Evolutionary conservation across 1,139 yeast genomes (phyloP), one percentile per base, ranked within the genome.

Genomic region (Pichia terricola): DNA sequence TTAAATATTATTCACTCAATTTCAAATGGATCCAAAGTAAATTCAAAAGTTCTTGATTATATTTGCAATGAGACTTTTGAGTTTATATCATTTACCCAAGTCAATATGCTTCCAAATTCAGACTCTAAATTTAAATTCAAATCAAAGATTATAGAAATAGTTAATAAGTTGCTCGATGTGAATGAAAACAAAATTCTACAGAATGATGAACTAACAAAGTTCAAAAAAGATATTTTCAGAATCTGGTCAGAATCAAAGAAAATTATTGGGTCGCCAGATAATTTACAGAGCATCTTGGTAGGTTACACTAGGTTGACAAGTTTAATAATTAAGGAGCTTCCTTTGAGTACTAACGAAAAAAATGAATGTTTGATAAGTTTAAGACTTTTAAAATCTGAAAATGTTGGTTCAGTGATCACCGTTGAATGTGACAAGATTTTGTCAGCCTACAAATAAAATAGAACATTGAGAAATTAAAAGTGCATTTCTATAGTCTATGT

Each of bases 211-310:
- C 33, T 28, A 5, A 27, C 5, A 5, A 32, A 30, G 25, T 45
- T 31, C 25, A 30, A 11, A 10, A 28, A 36, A 2, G 35, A 34
- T 5, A 4, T 43, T 6, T 45, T 38, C 26, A 11, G 28, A 9
- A 2, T 45, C 10, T 48, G 50, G 45, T 22, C 26, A 26, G 3
- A 44, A 46, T 22, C 43, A 45, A 26, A 38, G 32, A 8, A 34
- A 35, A 16, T 48, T 44, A 28, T 55, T 57, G 27, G 45, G 55
- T 3, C 66, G 3, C 10, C 65, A 35, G 71, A 70, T 38, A 73
- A 74, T 39, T 74, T 81, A 45, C 94, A 84, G 53, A 74, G 72
- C 51, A 86, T 82, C 2, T 72, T 81, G 47, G 62, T 81, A 26
- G 79, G 77, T 43, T 60, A 48, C 40, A 47, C 58, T n/a, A 52